These are phyloP conservation scores for Suillus subalutaceus DNA, from an alignment of 768 basidiomycete species.

Conservation along the genomic window DNA sequence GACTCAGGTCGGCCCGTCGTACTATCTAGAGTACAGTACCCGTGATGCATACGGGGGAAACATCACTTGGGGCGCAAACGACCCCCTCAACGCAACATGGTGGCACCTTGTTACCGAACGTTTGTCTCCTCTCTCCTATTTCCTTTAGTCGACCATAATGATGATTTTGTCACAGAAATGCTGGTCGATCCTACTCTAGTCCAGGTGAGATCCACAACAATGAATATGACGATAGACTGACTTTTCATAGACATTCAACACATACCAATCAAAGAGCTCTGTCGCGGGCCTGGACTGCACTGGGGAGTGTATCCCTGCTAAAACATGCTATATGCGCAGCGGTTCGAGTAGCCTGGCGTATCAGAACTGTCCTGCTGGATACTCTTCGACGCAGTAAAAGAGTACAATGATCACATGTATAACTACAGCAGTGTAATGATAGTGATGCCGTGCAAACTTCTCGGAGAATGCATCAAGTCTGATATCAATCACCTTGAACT, in stretches of 20 bases:
- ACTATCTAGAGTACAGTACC: constrained; percentile 63
- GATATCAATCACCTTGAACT: neutral
- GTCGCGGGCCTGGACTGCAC: constrained; percentile 53
- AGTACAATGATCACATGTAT: neutral
- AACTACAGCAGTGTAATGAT: neutral
- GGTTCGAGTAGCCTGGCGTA: constrained; percentile 61
- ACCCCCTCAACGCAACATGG: constrained; percentile 78
- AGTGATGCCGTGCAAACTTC: neutral
- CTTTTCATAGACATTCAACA: constrained; percentile 55
- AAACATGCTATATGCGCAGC: constrained; percentile 74
- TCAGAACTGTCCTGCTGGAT: constrained; percentile 63
- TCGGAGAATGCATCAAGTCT: neutral
- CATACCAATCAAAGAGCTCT: constrained; percentile 71
- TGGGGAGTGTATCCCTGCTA: constrained; percentile 57
- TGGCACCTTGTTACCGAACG: constrained; percentile 79
- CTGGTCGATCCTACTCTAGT: constrained; percentile 24
- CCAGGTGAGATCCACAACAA: constrained; percentile 16
- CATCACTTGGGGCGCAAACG: constrained; percentile 56
- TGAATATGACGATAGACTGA: neutral
- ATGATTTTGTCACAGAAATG: constrained; percentile 21
- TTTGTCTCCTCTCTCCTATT: constrained; percentile 26
- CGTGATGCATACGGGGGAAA: constrained; percentile 63
- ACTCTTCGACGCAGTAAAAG: constrained; percentile 54
- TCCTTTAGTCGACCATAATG: neutral
- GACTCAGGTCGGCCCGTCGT: constrained; percentile 58